These are phyloP conservation scores for Gossypioides kirkii DNA, from an alignment of 345 rosid genomes.

Conservation along the genomic window DNA sequence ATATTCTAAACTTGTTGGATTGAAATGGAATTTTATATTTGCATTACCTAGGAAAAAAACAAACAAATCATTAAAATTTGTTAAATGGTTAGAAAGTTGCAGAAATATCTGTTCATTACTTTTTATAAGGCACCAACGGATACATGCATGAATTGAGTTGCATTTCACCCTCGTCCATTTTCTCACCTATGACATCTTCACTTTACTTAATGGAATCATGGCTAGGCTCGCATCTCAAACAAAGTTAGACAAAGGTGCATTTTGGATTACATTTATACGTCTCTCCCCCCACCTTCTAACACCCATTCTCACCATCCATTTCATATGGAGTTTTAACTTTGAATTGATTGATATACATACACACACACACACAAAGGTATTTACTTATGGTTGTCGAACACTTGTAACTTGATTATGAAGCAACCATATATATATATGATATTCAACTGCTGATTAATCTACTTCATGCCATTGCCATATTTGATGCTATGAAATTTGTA, in stretches of 20 bases:
- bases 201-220: not conserved
- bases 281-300: not conserved
- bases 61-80: not conserved
- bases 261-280: not conserved
- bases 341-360: not conserved
- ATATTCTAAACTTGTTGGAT: not conserved
- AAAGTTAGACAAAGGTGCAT: not conserved
- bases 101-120: not conserved
- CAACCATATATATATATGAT: not conserved
- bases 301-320: not conserved
- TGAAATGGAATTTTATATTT: not conserved
- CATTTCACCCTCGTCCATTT: not conserved
- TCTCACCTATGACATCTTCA: not conserved
- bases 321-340: not conserved
- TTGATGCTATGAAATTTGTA: not conserved
- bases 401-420: not conserved
- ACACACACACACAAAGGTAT: not conserved
- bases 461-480: not conserved
- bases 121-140: not conserved
- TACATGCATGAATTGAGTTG: not conserved
- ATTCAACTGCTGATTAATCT: not conserved
- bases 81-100: not conserved
- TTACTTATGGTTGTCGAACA: not conserved
- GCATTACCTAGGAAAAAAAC: not conserved
- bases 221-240: not conserved